Conservation (phyloP, 306 rosid species). For the Dryas alaskensis region DNA sequence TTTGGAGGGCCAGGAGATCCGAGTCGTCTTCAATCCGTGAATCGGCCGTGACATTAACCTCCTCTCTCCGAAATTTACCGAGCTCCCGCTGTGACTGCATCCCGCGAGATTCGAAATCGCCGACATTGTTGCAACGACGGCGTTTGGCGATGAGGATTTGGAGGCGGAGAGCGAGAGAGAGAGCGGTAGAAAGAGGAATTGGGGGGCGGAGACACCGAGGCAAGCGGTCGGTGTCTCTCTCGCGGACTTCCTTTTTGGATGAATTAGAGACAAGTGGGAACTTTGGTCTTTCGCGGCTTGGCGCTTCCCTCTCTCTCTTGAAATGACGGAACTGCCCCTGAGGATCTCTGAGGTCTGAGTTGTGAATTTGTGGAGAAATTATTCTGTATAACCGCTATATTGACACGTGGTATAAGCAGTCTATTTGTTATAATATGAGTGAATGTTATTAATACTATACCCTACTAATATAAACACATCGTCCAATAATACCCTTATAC, state of each 20-base stretch:
- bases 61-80: conserved; percentile 21
- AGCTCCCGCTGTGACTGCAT: conserved; percentile 33
- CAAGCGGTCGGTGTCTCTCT: conserved; percentile 23
- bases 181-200: not conserved
- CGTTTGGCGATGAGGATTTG: not conserved
- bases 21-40: conserved; percentile 22
- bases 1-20: conserved; percentile 34
- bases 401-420: too few species aligned
- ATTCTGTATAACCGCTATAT: too few species aligned
- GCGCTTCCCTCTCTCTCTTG: too few species aligned
- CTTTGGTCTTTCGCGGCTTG: not conserved
- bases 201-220: conserved; percentile 41
- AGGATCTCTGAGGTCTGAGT: not conserved
- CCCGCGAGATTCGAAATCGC: conserved; percentile 45
- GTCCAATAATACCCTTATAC: too few species aligned
- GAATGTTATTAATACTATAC: too few species aligned
- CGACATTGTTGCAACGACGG: conserved; percentile 42
- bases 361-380: not conserved
- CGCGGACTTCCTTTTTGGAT: conserved; percentile 9
- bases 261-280: not conserved
- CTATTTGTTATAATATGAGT: too few species aligned
- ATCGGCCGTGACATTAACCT: conserved; percentile 13
- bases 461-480: too few species aligned
- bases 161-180: not conserved
- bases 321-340: not conserved